Evolutionary conservation across 73 alveolate genomes (phyloP).

Genomic region (Paramecium sexaurelia): DNA sequence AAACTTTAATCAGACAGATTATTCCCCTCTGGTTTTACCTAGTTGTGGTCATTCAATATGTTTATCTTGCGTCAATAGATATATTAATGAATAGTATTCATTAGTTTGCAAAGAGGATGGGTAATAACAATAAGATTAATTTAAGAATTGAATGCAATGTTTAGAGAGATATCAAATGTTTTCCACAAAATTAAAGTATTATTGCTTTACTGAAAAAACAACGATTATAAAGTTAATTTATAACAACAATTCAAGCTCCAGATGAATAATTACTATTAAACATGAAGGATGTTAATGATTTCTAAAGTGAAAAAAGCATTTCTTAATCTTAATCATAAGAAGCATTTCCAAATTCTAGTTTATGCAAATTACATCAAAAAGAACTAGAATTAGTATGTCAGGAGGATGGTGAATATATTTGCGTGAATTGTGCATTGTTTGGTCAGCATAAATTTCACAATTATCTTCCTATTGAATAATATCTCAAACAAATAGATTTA

Average conservation of each 20-base stretch:
- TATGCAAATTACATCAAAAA: conserved; percentile 61
- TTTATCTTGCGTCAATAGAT: neutral
- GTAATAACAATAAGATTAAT: neutral
- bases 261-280: neutral
- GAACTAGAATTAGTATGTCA: conserved; percentile 84
- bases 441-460: conserved; percentile 90
- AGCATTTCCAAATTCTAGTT: neutral
- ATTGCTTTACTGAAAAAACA: neutral
- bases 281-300: neutral
- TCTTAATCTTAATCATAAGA: neutral
- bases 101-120: conserved; percentile 31
- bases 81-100: too few relatives aligned
- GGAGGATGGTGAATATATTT: conserved; percentile 83
- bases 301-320: neutral
- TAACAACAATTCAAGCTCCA: neutral
- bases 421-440: conserved; percentile 90
- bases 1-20: neutral
- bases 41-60: conserved; percentile 36
- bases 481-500: conserved; percentile 78
- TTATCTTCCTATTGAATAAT: conserved; percentile 73
- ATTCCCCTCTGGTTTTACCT: neutral
- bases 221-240: neutral
- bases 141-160: neutral
- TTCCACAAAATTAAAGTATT: neutral
- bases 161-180: neutral